Evolutionary conservation across 345 rosid species (phyloP).

Genomic region (Aquilaria malaccensis): DNA sequence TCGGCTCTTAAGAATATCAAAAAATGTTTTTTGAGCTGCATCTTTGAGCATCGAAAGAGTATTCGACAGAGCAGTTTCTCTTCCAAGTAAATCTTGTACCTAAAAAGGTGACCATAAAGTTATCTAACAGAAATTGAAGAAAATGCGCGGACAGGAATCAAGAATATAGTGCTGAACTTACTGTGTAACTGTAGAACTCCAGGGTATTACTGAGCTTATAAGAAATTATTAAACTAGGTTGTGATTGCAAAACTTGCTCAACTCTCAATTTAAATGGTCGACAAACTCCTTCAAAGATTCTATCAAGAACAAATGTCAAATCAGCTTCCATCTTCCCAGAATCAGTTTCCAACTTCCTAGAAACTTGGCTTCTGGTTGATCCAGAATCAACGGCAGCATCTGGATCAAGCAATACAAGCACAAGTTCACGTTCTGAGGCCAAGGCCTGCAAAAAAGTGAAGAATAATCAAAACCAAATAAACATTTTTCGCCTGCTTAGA

Average conservation of each 20-base stretch:
- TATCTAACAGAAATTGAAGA: neutral
- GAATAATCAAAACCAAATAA: slow-evolving; percentile 1
- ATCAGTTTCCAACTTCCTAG: slow-evolving; percentile 47
- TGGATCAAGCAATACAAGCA: slow-evolving; percentile 74
- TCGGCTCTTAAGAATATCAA: slow-evolving; percentile 78
- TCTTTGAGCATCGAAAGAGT: slow-evolving; percentile 82
- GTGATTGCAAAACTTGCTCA: slow-evolving; percentile 96
- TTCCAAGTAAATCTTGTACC: slow-evolving; percentile 90
- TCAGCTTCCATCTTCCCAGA: slow-evolving; percentile 69
- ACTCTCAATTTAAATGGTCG: slow-evolving; percentile 99
- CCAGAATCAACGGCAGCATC: slow-evolving; percentile 56
- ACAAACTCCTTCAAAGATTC: slow-evolving; percentile 99
- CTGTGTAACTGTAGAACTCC: slow-evolving; percentile 93
- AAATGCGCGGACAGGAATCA: no score
- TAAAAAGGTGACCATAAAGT: slow-evolving; percentile 18
- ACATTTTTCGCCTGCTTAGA: neutral
- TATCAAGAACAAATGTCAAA: slow-evolving; percentile 81
- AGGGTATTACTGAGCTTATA: slow-evolving; percentile 86
- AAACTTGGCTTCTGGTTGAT: slow-evolving; percentile 38
- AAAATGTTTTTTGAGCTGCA: slow-evolving; percentile 92
- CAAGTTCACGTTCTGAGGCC: slow-evolving; percentile 98
- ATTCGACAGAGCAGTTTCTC: slow-evolving; percentile 79
- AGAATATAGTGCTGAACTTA: slow-evolving; percentile 32
- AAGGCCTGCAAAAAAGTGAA: slow-evolving; percentile 50
- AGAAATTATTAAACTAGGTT: slow-evolving; percentile 84